These are phyloP conservation scores for Silene noctiflora DNA, from an alignment of 179 eudicot species.

Conservation along the genomic window DNA sequence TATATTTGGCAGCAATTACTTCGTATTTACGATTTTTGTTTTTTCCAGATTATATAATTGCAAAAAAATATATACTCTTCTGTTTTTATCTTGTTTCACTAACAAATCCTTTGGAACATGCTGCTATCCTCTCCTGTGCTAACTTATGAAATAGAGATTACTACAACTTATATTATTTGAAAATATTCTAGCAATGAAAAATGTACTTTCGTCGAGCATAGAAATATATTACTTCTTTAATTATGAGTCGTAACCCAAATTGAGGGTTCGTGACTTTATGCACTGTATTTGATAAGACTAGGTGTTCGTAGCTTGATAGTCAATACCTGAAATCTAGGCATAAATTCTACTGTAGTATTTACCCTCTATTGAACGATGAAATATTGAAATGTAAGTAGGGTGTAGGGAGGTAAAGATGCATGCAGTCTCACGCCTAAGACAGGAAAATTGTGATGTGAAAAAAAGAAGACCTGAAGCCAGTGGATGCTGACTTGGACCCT, in stretches of 20 bases:
- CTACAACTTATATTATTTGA: not conserved
- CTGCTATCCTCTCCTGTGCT: not conserved
- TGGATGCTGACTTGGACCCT: not conserved
- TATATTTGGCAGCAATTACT: not conserved
- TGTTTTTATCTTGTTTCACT: not conserved
- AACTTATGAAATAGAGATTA: not conserved
- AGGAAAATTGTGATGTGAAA: not conserved
- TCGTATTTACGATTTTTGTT: not conserved
- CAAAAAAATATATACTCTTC: not conserved
- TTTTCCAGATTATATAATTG: not conserved
- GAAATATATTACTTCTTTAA: no score
- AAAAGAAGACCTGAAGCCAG: not conserved
- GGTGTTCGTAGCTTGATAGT: no score
- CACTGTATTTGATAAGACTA: no score
- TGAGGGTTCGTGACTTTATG: no score
- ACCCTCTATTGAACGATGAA: no score
- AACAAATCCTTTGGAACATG: not conserved
- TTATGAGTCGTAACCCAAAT: no score
- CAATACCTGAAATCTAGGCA: no score
- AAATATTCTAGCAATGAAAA: not conserved
- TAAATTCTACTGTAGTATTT: no score
- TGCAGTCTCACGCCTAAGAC: not conserved
- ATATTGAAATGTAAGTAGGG: not conserved
- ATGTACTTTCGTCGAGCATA: not conserved
- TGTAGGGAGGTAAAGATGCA: conserved; percentile 3